Conservation (phyloP, 2,329 filamentous ascomycete genomes). For the Cylindrodendrum hubeiense region DNA sequence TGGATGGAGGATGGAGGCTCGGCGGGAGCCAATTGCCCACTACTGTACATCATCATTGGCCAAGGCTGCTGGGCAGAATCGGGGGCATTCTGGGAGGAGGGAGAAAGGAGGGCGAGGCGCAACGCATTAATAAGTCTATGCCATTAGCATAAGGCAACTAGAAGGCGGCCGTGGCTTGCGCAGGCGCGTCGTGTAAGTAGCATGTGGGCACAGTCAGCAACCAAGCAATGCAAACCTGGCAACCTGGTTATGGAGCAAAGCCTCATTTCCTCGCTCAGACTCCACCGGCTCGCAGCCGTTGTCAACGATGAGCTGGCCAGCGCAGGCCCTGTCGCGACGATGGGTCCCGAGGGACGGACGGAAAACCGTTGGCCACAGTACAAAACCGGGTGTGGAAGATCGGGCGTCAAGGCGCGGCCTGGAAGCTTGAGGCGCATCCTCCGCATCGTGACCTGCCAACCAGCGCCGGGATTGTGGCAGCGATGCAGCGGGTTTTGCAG, state of each 20-base stretch:
- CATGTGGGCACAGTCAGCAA: conserved; percentile 2
- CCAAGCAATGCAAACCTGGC: not conserved
- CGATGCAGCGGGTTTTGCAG: conserved; percentile 8
- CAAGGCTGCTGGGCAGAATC: conserved; percentile 1
- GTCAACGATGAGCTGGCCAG: conserved; percentile 11
- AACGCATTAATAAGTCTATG: not conserved
- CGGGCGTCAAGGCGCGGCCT: conserved; percentile 25
- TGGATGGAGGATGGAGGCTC: not conserved
- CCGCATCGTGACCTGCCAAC: conserved; percentile 23
- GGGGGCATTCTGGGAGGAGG: not conserved
- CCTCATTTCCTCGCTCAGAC: not conserved
- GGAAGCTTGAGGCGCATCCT: conserved; percentile 6
- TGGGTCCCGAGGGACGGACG: not conserved
- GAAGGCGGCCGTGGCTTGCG: conserved; percentile 7
- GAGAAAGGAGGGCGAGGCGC: not conserved
- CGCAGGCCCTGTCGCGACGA: not conserved
- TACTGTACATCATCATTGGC: conserved; percentile 12
- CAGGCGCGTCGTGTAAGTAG: conserved; percentile 14
- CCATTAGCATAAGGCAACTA: conserved; percentile 3
- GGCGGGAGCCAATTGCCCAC: conserved; percentile 1
- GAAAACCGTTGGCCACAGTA: not conserved
- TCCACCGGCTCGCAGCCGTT: conserved; percentile 13
- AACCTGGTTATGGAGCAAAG: not conserved
- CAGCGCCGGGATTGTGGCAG: conserved; percentile 24
- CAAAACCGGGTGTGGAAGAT: conserved; percentile 24